phyloP scores from a whole-genome alignment of 75 land plant genomes.

The Cupressus sempervirens region DNA sequence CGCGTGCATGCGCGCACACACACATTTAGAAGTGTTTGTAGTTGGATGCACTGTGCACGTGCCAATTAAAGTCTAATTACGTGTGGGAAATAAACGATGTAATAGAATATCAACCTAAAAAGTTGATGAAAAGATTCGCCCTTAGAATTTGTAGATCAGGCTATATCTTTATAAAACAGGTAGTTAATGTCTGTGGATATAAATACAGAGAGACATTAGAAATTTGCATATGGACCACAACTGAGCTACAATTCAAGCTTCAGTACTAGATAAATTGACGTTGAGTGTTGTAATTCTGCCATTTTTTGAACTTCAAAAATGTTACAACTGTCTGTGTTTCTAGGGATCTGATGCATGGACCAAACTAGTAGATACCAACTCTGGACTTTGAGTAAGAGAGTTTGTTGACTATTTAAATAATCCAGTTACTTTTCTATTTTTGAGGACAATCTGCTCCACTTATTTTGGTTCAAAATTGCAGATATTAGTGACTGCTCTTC shows the following conservation, averaged over 20 bases:
- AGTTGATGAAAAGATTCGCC: background rate
- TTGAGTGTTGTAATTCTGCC: background rate
- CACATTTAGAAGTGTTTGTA: background rate
- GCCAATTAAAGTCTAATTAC: too few species aligned
- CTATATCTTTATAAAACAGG: background rate
- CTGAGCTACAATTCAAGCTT: background rate
- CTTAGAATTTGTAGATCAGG: background rate
- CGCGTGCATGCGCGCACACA: too few species aligned
- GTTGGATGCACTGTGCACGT: background rate
- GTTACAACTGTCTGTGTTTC: too few species aligned
- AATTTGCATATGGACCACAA: background rate
- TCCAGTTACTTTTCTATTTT: too few species aligned
- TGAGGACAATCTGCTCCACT: background rate
- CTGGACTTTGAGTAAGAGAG: background rate
- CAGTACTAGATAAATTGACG: background rate
- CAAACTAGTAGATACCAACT: background rate
- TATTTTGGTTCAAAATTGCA: background rate
- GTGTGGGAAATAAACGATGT: background rate
- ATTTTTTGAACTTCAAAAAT: too few species aligned
- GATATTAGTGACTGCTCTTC: background rate
- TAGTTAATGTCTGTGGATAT: background rate
- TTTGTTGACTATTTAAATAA: background rate
- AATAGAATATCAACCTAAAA: background rate
- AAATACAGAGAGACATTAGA: background rate
- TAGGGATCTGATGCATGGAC: background rate